Evolutionary conservation across 2,329 filamentous ascomycete species (phyloP), one percentile per base, ranked within the genome.

Genomic region (Colletotrichum sublineola): DNA sequence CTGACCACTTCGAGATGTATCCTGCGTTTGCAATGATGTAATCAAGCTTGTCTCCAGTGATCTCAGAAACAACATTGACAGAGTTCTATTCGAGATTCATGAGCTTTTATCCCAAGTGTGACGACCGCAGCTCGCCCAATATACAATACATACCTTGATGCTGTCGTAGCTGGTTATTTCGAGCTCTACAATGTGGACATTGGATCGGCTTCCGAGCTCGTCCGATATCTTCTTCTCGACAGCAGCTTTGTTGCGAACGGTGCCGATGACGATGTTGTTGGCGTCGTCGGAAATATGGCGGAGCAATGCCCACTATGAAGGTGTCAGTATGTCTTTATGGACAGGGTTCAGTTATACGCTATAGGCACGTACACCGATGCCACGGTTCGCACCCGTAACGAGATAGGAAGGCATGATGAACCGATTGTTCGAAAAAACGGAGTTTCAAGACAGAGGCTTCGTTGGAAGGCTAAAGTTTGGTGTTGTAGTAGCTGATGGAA

Each of bases 1-100:
- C 75, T 38, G 81, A 80, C 33, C 75, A 78, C 0, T 74, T 20
- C 1, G 80, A 74, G 15, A 84, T 71, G 5, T 79, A 75, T 2
- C 77, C 87, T 1, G 81, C 88, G 63, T 90, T 90, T 63, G 83
- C 84, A 38, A 90, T 85, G 7, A 90, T 76, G 71, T 86, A 86
- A 77, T 90, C 88, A 7, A 90, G 73, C 61, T 78, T 77, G 15
- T 82, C 81, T 4, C 79, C 79, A 0, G 81, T 81, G n/a, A 82
- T 80, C n/a, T 77, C 75, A 18, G 80, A 62, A 20, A 75, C 77
- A 29, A 78, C 73, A 3, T 68, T 73, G 36, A 67, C 74, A 14
- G 38, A 52, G 44, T 24, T 48, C 63, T 67, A 44, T 11, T 4
- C 2, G 5, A 40, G 8, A 3, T 24, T 4, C 2, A 12, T 63